Conservation (phyloP, 2,329 filamentous ascomycete genomes). For the Drechslera avenae region DNA sequence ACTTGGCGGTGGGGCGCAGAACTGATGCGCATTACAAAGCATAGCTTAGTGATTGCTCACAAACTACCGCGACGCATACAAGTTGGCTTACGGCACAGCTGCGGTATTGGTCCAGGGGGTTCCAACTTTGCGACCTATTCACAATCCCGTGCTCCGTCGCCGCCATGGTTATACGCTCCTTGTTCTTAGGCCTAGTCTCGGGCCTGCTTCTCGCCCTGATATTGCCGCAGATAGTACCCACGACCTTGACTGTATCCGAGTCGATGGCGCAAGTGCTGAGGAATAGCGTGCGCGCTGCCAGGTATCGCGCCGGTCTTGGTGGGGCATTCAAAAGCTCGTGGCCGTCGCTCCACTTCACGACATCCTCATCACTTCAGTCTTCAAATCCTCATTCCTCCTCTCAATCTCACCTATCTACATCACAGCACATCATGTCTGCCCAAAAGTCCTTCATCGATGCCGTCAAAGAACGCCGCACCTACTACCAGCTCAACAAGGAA, state of each 20-base stretch:
- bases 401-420: slow-evolving; percentile 20
- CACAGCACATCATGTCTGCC: slow-evolving; percentile 45
- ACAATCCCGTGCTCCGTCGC: slow-evolving; percentile 4
- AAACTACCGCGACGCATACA: background rate
- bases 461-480: slow-evolving; percentile 69
- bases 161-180: slow-evolving; percentile 29
- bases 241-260: slow-evolving; percentile 12
- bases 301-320: slow-evolving; percentile 20
- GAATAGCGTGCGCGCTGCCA: slow-evolving; percentile 41
- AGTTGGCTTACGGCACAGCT: background rate
- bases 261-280: slow-evolving; percentile 42
- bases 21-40: slow-evolving; percentile 2
- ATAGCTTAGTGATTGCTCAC: background rate
- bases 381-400: slow-evolving; percentile 9
- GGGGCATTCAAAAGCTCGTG: slow-evolving; percentile 26
- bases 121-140: background rate
- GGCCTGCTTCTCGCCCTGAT: slow-evolving; percentile 36
- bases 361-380: slow-evolving; percentile 7
- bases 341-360: slow-evolving; percentile 9
- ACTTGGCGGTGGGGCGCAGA: slow-evolving; percentile 1
- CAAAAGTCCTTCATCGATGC: slow-evolving; percentile 63
- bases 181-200: slow-evolving; percentile 31
- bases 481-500: slow-evolving; percentile 71
- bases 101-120: background rate
- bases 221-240: slow-evolving; percentile 27